Conservation (phyloP, 2,329 filamentous ascomycete species). For the Geoglossum cookeanum region DNA sequence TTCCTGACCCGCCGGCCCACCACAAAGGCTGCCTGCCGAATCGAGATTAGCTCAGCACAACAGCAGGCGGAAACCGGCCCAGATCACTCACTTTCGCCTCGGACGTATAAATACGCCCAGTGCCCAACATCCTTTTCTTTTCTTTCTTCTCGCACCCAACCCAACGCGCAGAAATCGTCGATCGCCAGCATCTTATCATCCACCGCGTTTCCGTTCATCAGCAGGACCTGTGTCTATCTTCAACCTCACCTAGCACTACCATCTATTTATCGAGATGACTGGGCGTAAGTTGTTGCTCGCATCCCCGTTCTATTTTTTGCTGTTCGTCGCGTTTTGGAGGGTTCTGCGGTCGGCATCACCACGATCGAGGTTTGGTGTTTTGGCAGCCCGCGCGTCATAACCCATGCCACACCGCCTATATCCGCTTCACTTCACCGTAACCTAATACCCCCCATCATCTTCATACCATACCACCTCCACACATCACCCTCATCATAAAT, state of each 20-base stretch:
- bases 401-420: conserved; percentile 4
- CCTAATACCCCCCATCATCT: neutral
- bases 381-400: conserved; percentile 4
- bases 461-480: too few species aligned
- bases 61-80: neutral
- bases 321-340: conserved; percentile 6
- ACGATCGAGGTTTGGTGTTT: conserved; percentile 12
- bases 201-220: neutral
- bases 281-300: conserved; percentile 40
- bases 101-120: neutral
- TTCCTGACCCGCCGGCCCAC: neutral
- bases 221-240: neutral
- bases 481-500: conserved; percentile 3
- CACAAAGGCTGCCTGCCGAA: neutral
- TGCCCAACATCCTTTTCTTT: neutral
- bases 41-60: conserved; percentile 1
- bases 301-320: conserved; percentile 4
- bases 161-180: neutral
- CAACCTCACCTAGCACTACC: neutral
- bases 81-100: conserved; percentile 1
- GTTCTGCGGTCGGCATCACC: conserved; percentile 9
- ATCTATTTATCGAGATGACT: conserved; percentile 38
- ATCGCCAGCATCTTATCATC: neutral
- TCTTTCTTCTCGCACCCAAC: neutral
- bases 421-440: neutral